Evolutionary conservation across 805 yeast genomes (phyloP).

Genomic region (Ogataea thermomethanolica): DNA sequence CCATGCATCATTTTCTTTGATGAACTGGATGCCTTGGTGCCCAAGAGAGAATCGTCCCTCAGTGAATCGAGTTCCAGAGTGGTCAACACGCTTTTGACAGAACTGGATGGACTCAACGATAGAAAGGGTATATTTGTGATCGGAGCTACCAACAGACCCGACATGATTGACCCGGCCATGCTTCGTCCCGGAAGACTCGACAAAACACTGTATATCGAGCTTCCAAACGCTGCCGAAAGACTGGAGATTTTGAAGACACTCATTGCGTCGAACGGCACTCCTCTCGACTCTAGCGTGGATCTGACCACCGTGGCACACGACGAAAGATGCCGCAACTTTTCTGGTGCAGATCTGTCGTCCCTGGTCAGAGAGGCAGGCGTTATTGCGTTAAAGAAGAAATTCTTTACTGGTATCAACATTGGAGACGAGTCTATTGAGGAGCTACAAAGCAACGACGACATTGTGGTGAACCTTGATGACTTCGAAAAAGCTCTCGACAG

Average conservation of each 20-base stretch:
- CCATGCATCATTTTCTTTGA: constrained; percentile 95
- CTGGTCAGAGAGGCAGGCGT: constrained; percentile 94
- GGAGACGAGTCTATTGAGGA: constrained; percentile 40
- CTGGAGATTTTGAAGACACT: constrained; percentile 78
- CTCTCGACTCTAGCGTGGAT: constrained; percentile 62
- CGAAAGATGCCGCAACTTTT: constrained; percentile 79
- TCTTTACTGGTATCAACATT: constrained; percentile 49
- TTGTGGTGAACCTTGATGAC: constrained; percentile 61
- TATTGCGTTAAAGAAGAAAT: constrained; percentile 71
- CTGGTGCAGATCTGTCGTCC: constrained; percentile 95
- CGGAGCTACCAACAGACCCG: constrained; percentile 97
- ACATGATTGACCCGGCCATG: constrained; percentile 98
- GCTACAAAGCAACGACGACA: constrained; percentile 20
- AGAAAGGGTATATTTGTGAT: constrained; percentile 90
- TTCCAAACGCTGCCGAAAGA: constrained; percentile 78
- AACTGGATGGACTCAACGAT: constrained; percentile 90
- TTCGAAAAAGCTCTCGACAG: constrained; percentile 67
- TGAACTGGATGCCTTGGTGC: constrained; percentile 94
- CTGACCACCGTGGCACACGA: constrained; percentile 62
- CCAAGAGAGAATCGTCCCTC: constrained; percentile 82
- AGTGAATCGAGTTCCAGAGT: constrained; percentile 91
- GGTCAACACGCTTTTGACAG: constrained; percentile 91
- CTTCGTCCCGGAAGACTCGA: constrained; percentile 94
- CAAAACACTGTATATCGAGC: constrained; percentile 85
- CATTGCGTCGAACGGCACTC: constrained; percentile 69